A percentile compares a stretch with the other conserved stretches of the same genome.
These are phyloP conservation scores for Candida caryicola DNA, from an alignment of 805 yeast species.

Conservation along the genomic window DNA sequence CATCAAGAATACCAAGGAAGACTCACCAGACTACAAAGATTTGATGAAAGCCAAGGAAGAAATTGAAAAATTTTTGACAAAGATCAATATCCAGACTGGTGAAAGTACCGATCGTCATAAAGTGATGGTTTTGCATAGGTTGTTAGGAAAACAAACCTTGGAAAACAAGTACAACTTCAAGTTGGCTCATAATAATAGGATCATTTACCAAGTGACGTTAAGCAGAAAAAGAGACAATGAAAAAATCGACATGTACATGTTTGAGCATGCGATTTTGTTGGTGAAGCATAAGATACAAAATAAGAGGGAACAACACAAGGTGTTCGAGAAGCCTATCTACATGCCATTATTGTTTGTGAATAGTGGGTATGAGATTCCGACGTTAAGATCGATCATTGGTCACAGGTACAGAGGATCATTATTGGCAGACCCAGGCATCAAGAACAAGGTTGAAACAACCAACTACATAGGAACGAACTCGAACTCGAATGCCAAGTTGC, in stretches of 20 bases:
- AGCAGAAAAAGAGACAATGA: constrained; percentile 69
- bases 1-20: constrained; percentile 76
- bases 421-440: constrained; percentile 33
- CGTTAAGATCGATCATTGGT: constrained; percentile 44
- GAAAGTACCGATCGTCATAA: constrained; percentile 91
- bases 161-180: constrained; percentile 85
- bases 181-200: constrained; percentile 75
- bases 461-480: constrained; percentile 27
- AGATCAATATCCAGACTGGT: constrained; percentile 86
- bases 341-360: constrained; percentile 71
- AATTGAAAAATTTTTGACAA: constrained; percentile 68
- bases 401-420: constrained; percentile 34
- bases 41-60: constrained; percentile 71
- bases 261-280: constrained; percentile 85
- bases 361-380: constrained; percentile 76
- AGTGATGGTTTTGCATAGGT: constrained; percentile 64
- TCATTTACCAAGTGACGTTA: constrained; percentile 74
- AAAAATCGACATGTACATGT: constrained; percentile 78
- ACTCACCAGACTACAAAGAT: constrained; percentile 66
- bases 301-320: constrained; percentile 88
- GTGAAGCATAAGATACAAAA: constrained; percentile 83
- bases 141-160: constrained; percentile 66
- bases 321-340: constrained; percentile 85
- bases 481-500: constrained; percentile 37
- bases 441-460: constrained; percentile 25